A percentile compares a stretch with the other conserved stretches of the same genome.
These are phyloP conservation scores for Penicillium sp. DNA, from an alignment of 2,329 filamentous ascomycete species.

Conservation along the genomic window DNA sequence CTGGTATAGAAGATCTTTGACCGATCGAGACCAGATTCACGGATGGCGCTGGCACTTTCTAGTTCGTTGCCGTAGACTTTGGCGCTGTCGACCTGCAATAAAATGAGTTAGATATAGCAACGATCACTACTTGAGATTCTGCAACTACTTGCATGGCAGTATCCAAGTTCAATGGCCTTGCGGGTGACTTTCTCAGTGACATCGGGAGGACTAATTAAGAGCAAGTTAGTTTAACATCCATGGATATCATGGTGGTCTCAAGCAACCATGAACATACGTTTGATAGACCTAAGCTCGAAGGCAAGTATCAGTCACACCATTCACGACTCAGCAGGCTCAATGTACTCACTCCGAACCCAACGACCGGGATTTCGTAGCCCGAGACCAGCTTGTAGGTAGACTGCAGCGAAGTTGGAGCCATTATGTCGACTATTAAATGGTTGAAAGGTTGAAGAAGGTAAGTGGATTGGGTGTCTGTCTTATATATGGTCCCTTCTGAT, in stretches of 20 bases:
- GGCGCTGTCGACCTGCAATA: slow-evolving; percentile 55
- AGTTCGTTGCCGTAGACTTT: slow-evolving; percentile 59
- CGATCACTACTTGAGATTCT: background rate
- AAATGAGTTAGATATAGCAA: background rate
- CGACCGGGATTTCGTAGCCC: slow-evolving; percentile 41
- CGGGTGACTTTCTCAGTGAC: slow-evolving; percentile 58
- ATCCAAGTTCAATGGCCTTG: slow-evolving; percentile 57
- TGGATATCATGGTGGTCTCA: background rate
- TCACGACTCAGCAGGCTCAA: background rate
- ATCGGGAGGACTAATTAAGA: slow-evolving; percentile 52
- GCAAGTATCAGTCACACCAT: slow-evolving; percentile 10
- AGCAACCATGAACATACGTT: slow-evolving; percentile 31
- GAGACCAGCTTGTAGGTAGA: slow-evolving; percentile 42
- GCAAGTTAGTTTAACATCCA: background rate
- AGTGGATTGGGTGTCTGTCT: background rate
- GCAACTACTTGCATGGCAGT: slow-evolving; percentile 51
- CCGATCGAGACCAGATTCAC: slow-evolving; percentile 52
- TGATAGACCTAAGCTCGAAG: slow-evolving; percentile 37
- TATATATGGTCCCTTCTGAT: background rate
- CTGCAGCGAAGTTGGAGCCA: slow-evolving; percentile 32
- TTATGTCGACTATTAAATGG: slow-evolving; percentile 12
- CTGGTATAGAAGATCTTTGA: slow-evolving; percentile 62
- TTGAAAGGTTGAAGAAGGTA: background rate
- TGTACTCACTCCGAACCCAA: slow-evolving; percentile 44
- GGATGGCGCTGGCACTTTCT: slow-evolving; percentile 54